These are phyloP conservation scores for Oxytropis ochrocephala DNA, from an alignment of 306 rosid species.

Conservation along the genomic window DNA sequence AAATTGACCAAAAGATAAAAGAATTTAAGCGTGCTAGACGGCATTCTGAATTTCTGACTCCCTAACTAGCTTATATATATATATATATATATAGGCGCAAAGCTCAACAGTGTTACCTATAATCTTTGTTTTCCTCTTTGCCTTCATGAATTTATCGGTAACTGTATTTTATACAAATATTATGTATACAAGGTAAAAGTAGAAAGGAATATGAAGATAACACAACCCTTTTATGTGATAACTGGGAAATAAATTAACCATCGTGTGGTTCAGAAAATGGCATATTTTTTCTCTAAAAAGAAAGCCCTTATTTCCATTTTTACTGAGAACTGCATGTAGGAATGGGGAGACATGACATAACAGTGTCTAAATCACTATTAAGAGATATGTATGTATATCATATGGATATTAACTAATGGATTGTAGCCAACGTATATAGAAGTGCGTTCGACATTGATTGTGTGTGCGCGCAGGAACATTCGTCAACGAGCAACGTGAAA, in stretches of 20 bases:
- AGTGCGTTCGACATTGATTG: background rate
- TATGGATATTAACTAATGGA: background rate
- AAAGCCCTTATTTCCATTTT: background rate
- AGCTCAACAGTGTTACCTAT: slow-evolving; percentile 1
- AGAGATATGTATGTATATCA: too few relatives aligned
- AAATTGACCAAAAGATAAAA: background rate
- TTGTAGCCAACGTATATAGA: background rate
- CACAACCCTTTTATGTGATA: slow-evolving; percentile 15
- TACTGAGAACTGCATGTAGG: background rate
- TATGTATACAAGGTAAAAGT: slow-evolving; percentile 6
- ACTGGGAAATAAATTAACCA: background rate
- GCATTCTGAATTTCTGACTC: slow-evolving; percentile 18
- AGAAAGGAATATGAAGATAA: slow-evolving; percentile 15
- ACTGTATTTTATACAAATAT: background rate
- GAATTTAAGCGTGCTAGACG: slow-evolving; percentile 11
- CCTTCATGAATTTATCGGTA: background rate
- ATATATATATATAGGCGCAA: background rate
- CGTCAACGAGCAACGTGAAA: background rate
- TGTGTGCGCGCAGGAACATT: background rate
- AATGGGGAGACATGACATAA: background rate
- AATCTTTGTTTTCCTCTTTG: slow-evolving; percentile 1
- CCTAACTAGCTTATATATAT: slow-evolving; percentile 5
- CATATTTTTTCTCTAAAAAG: background rate
- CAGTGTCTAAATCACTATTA: background rate
- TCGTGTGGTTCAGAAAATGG: background rate